Evolutionary conservation across 305 asterid genomes (phyloP).

Genomic region (Andrographis paniculata): DNA sequence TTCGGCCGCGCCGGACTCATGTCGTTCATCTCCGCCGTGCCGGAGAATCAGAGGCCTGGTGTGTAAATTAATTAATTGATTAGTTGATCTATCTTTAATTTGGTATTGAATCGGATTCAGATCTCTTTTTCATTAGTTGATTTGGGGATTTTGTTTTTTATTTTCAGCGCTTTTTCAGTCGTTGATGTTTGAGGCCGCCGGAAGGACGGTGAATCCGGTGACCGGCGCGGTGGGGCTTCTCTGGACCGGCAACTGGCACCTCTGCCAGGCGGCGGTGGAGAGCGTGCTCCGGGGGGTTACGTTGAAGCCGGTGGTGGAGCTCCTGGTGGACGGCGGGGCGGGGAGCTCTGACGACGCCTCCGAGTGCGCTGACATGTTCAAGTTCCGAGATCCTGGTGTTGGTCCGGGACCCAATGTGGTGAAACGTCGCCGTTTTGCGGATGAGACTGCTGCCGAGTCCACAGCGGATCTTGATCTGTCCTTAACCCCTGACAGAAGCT

Average conservation of each 20-base stretch:
- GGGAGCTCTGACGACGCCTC: too few species aligned
- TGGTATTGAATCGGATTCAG: too few species aligned
- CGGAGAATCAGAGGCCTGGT: constrained; percentile 64
- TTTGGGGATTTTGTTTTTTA: background rate
- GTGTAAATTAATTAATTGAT: constrained; percentile 1
- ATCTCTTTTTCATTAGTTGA: too few species aligned
- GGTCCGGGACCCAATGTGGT: constrained; percentile 17
- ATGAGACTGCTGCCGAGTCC: constrained; percentile 25
- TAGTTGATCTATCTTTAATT: too few species aligned
- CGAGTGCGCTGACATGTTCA: constrained; percentile 37
- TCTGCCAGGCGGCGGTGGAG: constrained; percentile 76
- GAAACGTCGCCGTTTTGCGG: constrained; percentile 46
- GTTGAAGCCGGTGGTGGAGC: constrained; percentile 43
- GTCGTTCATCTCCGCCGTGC: constrained; percentile 75
- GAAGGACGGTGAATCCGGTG: constrained; percentile 77
- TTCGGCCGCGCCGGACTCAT: constrained; percentile 89
- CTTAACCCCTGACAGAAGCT: constrained; percentile 27
- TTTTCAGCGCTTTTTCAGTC: constrained; percentile 67
- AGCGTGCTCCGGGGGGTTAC: constrained; percentile 77
- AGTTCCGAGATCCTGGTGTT: constrained; percentile 18
- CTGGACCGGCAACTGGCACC: constrained; percentile 68
- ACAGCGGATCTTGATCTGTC: constrained; percentile 70
- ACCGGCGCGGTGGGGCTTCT: constrained; percentile 78
- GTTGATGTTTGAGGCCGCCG: constrained; percentile 72
- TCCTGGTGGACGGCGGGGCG: constrained; percentile 25